Percentiles rank a stretch among this genome's conserved stretches.
Conservation (phyloP, 257 asterid genomes). For the Nicotiana tabacum region DNA sequence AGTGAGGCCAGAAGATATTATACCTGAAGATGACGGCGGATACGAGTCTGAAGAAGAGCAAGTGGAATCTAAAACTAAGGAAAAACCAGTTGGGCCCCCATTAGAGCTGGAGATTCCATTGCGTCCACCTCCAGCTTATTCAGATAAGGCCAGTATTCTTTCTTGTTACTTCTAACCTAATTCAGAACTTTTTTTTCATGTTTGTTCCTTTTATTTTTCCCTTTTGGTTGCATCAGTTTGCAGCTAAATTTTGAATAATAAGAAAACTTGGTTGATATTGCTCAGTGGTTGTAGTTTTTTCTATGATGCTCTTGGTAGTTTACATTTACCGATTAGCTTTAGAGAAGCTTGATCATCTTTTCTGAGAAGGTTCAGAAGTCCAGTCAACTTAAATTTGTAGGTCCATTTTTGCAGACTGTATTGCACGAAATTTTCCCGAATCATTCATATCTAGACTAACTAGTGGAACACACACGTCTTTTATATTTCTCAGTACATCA, state of each 20-base stretch:
- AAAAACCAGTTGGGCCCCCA: conserved; percentile 91
- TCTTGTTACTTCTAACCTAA: conserved; percentile 1
- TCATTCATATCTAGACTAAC: background rate
- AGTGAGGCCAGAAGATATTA: conserved; percentile 74
- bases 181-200: background rate
- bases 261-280: background rate
- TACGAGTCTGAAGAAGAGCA: conserved; percentile 91
- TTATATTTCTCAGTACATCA: background rate
- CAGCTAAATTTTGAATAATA: background rate
- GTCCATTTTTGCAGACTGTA: background rate
- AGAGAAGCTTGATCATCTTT: background rate
- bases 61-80: conserved; percentile 59
- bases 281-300: background rate
- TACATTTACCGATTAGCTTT: background rate
- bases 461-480: background rate
- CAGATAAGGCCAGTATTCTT: conserved; percentile 52
- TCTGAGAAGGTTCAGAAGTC: background rate
- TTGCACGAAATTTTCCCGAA: background rate
- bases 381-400: background rate
- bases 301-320: background rate
- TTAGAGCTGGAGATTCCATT: conserved; percentile 92
- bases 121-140: conserved; percentile 67
- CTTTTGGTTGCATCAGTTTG: background rate
- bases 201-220: background rate
- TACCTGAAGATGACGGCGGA: conserved; percentile 83